phyloP scores from a whole-genome alignment of 148 eudicot species.

The Persicaria maculosa region DNA sequence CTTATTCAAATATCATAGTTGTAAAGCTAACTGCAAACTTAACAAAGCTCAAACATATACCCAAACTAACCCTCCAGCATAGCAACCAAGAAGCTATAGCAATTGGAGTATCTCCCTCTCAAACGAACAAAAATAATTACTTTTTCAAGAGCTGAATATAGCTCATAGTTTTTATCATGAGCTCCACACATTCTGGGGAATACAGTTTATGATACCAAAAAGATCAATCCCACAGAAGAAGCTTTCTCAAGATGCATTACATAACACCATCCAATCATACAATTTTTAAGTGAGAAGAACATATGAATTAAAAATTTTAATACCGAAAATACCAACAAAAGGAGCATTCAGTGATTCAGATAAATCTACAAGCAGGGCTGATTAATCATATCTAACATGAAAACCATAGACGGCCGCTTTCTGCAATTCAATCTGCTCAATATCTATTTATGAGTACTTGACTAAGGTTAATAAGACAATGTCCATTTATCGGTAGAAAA shows the following conservation, averaged over 20 bases:
- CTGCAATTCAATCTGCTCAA: not conserved
- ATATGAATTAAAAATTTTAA: not conserved
- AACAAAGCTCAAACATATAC: not conserved
- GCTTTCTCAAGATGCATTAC: not conserved
- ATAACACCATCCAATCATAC: not conserved
- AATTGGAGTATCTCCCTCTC: not conserved
- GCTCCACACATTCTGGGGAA: not conserved
- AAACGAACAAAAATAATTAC: not conserved
- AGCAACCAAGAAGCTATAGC: not conserved
- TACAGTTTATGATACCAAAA: not conserved
- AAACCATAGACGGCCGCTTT: not conserved
- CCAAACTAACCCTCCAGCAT: not conserved
- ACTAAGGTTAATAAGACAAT: not conserved
- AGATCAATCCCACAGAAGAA: not conserved
- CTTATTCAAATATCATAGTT: not conserved
- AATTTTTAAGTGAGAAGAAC: not conserved
- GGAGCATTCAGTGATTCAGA: not conserved
- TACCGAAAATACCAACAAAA: not conserved
- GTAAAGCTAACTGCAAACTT: not conserved
- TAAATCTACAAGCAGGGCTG: not conserved
- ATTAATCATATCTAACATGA: not conserved
- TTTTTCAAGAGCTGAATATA: too few relatives aligned
- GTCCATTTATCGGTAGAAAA: not conserved
- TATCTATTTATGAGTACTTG: not conserved
- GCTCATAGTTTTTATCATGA: not conserved